These are phyloP conservation scores for Penicillium bovifimosum DNA, from an alignment of 495 filamentous ascomycete genomes.

Conservation along the genomic window DNA sequence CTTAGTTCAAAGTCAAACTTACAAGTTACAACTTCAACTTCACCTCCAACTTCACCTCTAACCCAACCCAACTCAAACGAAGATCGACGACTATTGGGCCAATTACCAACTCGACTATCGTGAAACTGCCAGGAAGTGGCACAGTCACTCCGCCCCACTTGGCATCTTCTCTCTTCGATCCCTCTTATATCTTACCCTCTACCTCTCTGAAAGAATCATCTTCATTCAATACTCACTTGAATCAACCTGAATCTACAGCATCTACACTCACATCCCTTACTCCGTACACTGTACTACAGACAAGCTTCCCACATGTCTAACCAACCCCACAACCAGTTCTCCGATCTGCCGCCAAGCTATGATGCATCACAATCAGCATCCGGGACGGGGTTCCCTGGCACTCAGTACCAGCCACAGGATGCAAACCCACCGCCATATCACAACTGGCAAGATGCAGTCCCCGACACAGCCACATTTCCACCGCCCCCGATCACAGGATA, in stretches of 20 bases:
- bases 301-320: neutral
- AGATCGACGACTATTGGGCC: too few species aligned
- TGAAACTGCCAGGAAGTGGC: neutral
- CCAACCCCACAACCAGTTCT: conserved; percentile 2
- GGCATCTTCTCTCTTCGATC: neutral
- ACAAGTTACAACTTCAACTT: too few species aligned
- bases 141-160: neutral
- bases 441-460: conserved; percentile 74
- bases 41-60: too few species aligned
- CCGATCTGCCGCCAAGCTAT: conserved; percentile 33
- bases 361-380: conserved; percentile 9
- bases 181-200: neutral
- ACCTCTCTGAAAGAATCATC: neutral
- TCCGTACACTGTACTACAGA: too few species aligned
- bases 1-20: too few species aligned
- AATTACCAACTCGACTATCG: too few species aligned
- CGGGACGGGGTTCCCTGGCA: conserved; percentile 6
- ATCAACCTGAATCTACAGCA: too few species aligned
- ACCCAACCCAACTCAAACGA: too few species aligned
- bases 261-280: too few species aligned
- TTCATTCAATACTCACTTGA: too few species aligned
- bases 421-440: conserved; percentile 57
- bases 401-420: neutral
- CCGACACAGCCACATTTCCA: conserved; percentile 73
- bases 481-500: conserved; percentile 72